Evolutionary conservation across 495 filamentous ascomycete genomes (phyloP).

Genomic region (Rhizodiscina lignyota): DNA sequence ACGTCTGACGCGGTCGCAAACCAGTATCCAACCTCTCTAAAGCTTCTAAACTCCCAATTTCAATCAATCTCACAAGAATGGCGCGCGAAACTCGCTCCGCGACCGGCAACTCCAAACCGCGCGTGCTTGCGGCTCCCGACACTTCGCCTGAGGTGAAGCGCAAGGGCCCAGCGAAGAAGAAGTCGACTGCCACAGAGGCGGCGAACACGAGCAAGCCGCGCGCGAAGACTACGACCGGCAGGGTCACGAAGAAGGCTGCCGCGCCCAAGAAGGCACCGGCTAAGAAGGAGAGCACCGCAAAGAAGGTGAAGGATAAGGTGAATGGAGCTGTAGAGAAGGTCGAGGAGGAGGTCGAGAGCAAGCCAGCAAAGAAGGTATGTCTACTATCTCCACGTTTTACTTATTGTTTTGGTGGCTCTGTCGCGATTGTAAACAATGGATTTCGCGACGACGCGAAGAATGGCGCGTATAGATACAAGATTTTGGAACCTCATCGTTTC

Average conservation of each 20-base stretch:
- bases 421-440: too few relatives aligned
- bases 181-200: slow-evolving; percentile 7
- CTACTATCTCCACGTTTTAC: slow-evolving; percentile 1
- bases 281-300: slow-evolving; percentile 4
- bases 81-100: slow-evolving; percentile 10
- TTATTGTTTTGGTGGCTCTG: too few relatives aligned
- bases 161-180: slow-evolving; percentile 7
- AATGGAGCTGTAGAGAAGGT: slow-evolving; percentile 18
- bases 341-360: slow-evolving; percentile 8
- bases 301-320: slow-evolving; percentile 18
- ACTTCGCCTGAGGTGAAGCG: too few relatives aligned
- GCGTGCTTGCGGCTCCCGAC: slow-evolving; percentile 8
- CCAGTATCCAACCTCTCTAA: too few relatives aligned
- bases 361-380: slow-evolving; percentile 17
- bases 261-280: slow-evolving; percentile 7
- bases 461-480: too few relatives aligned
- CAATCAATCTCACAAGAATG: too few relatives aligned
- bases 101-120: slow-evolving; percentile 16
- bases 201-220: slow-evolving; percentile 21
- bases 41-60: neutral
- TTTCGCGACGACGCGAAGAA: too few relatives aligned
- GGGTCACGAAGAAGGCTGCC: slow-evolving; percentile 6
- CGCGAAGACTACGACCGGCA: slow-evolving; percentile 5
- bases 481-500: too few relatives aligned
- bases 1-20: too few relatives aligned